phyloP scores from a whole-genome alignment of 2,329 filamentous ascomycete species.

The Microcyclosporella mali region DNA sequence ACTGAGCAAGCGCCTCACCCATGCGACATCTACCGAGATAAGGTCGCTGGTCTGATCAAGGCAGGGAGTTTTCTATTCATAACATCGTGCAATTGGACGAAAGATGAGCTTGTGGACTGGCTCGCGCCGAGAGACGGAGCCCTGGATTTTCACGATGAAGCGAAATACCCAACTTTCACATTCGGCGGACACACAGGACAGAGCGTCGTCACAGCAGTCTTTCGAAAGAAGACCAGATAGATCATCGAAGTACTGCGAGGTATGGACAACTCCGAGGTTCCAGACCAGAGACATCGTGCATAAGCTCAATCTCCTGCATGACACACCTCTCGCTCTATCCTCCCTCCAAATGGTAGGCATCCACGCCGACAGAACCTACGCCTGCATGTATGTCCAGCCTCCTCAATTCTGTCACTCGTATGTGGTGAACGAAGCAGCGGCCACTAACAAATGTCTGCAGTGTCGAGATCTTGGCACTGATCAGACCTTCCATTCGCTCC shows the following conservation, averaged over 20 bases:
- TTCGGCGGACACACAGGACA: constrained; percentile 87
- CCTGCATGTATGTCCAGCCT: too few species aligned
- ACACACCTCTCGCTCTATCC: too few species aligned
- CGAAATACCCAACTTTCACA: constrained; percentile 78
- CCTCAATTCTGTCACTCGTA: too few species aligned
- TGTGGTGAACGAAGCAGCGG: too few species aligned
- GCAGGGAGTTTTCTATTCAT: constrained; percentile 69
- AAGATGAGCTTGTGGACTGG: constrained; percentile 75
- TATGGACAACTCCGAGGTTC: not conserved
- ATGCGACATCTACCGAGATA: constrained; percentile 67
- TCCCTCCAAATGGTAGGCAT: too few species aligned
- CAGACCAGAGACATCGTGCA: too few species aligned
- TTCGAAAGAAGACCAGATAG: constrained; percentile 39
- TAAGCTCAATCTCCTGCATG: too few species aligned
- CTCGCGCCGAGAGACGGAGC: constrained; percentile 52
- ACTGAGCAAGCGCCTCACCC: constrained; percentile 17
- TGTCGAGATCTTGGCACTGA: too few species aligned
- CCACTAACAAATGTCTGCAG: too few species aligned
- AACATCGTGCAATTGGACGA: constrained; percentile 98
- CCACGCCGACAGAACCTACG: too few species aligned
- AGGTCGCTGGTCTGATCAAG: constrained; percentile 63
- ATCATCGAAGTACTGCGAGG: too few species aligned
- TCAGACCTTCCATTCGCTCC: too few species aligned
- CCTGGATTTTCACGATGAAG: constrained; percentile 58
- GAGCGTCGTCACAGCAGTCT: constrained; percentile 82